phyloP scores from a whole-genome alignment of 176 grass and related monocot species.

The Bonia amplexicaulis region DNA sequence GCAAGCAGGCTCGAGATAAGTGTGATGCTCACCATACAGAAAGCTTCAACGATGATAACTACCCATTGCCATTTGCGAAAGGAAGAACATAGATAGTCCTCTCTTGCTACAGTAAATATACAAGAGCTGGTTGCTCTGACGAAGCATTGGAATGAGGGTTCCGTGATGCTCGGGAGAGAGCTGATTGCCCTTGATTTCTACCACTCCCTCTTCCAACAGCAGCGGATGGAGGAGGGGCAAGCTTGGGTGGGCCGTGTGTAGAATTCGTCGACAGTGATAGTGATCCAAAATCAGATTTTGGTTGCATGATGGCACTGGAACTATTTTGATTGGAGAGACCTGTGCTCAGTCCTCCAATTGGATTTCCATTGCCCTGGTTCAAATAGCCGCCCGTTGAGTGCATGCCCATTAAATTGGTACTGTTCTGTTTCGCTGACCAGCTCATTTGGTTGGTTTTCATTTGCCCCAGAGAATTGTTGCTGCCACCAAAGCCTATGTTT shows the following conservation, averaged over 20 bases:
- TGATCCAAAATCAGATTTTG: conserved; percentile 53
- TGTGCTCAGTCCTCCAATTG: conserved; percentile 34
- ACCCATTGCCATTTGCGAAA: not conserved
- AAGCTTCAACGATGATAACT: conserved; percentile 2
- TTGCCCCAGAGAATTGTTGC: conserved; percentile 39
- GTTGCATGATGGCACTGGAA: conserved; percentile 33
- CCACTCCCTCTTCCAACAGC: conserved; percentile 85
- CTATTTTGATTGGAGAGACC: conserved; percentile 29
- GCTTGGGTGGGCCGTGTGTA: conserved; percentile 42
- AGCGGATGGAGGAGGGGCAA: conserved; percentile 79
- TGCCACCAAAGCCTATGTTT: conserved; percentile 40
- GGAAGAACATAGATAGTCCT: not conserved
- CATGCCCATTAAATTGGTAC: conserved; percentile 31
- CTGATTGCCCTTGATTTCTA: conserved; percentile 81
- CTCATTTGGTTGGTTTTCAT: conserved; percentile 45
- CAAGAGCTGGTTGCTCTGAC: conserved; percentile 58
- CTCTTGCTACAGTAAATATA: conserved; percentile 77
- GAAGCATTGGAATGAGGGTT: conserved; percentile 46
- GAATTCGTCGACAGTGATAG: conserved; percentile 29
- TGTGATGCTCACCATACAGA: not conserved
- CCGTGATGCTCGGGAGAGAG: conserved; percentile 59
- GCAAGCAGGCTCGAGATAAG: conserved; percentile 7
- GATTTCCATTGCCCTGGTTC: conserved; percentile 55
- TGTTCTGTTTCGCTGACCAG: conserved; percentile 36
- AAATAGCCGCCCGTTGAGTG: conserved; percentile 42